phyloP scores from a whole-genome alignment of 306 rosid genomes.

The Casuarina equisetifolia region DNA sequence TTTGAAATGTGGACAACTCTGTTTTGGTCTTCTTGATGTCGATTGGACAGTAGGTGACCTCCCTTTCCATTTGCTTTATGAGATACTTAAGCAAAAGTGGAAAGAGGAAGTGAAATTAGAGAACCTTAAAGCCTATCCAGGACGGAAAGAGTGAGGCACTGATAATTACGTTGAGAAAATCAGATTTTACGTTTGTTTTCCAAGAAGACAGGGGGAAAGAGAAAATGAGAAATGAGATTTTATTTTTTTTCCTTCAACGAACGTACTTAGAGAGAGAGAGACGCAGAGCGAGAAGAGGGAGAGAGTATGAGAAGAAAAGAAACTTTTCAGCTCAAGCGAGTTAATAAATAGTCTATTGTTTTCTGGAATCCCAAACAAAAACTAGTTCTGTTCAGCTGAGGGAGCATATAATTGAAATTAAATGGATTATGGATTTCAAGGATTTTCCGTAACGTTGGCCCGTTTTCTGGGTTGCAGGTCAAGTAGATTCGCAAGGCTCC shows the following conservation, averaged over 20 bases:
- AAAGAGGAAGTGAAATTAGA: background rate
- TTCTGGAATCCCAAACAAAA: background rate
- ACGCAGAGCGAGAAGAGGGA: too few relatives aligned
- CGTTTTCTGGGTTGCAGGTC: conserved; percentile 43
- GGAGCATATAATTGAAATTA: background rate
- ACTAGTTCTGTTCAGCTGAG: background rate
- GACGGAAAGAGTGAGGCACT: background rate
- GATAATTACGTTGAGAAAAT: background rate
- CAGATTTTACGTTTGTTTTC: background rate
- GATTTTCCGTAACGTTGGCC: background rate
- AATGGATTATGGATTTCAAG: background rate
- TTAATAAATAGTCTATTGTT: background rate
- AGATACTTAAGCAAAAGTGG: background rate
- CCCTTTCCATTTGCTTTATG: background rate
- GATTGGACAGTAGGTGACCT: background rate
- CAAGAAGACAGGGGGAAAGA: background rate
- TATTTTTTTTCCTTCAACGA: too few relatives aligned
- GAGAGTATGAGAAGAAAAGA: background rate
- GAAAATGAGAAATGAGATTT: background rate
- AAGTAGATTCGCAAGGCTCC: conserved; percentile 65
- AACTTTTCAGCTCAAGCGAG: background rate
- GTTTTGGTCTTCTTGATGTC: background rate
- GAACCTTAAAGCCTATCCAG: background rate
- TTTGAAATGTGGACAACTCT: background rate
- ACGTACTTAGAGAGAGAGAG: too few relatives aligned